Evolutionary conservation across 2,329 filamentous ascomycete species (phyloP).

Genomic region (Penicillium sclerotigenum): DNA sequence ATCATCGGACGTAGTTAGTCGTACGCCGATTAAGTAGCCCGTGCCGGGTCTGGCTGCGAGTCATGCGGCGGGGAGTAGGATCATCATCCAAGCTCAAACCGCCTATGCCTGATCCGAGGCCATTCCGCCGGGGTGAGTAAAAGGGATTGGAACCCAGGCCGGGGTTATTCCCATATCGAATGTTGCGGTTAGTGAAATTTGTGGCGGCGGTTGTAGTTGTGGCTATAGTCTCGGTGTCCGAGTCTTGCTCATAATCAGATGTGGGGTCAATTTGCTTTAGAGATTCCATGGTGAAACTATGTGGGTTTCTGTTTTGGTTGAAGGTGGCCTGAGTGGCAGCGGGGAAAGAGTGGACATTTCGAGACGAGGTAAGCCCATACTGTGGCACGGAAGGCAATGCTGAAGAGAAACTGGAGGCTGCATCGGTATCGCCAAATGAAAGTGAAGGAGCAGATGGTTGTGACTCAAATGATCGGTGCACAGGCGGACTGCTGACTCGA

Average conservation of each 20-base stretch:
- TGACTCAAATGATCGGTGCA: slow-evolving; percentile 22
- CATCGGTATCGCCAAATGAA: slow-evolving; percentile 31
- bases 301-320: slow-evolving; percentile 19
- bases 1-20: slow-evolving; percentile 18
- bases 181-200: slow-evolving; percentile 35
- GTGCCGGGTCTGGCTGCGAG: slow-evolving; percentile 35
- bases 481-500: slow-evolving; percentile 10
- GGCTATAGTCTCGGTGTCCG: slow-evolving; percentile 37
- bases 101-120: slow-evolving; percentile 34
- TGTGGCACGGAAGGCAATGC: slow-evolving; percentile 23
- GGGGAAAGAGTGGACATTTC: slow-evolving; percentile 18
- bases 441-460: slow-evolving; percentile 26
- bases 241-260: slow-evolving; percentile 36
- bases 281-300: slow-evolving; percentile 34
- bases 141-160: slow-evolving; percentile 17
- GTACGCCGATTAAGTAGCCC: slow-evolving; percentile 18
- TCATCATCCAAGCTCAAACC: slow-evolving; percentile 36
- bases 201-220: slow-evolving; percentile 34
- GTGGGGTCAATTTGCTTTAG: slow-evolving; percentile 31
- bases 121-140: slow-evolving; percentile 32
- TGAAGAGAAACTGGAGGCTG: slow-evolving; percentile 28
- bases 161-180: slow-evolving; percentile 32
- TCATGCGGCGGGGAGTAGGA: slow-evolving; percentile 32
- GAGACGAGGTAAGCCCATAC: slow-evolving; percentile 22
- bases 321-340: neutral